Conservation (phyloP, 176 grass and related monocot species). For the Puccinellia tenuiflora region DNA sequence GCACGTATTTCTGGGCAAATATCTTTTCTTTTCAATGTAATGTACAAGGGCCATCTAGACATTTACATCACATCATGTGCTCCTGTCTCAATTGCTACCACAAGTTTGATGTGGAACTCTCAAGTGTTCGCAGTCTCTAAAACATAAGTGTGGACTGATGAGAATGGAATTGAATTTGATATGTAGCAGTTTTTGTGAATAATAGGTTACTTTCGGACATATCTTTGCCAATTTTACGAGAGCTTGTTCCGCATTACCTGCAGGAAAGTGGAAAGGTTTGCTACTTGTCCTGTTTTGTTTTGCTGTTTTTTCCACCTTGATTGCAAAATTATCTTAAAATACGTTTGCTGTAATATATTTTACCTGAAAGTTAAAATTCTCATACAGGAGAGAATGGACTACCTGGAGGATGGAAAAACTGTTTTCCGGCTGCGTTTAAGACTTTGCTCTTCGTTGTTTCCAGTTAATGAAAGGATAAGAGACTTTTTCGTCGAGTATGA, state of each 20-base stretch:
- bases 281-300: not conserved
- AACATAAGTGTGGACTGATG: not conserved
- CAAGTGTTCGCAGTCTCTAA: not conserved
- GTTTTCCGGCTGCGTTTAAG: conserved; percentile 81
- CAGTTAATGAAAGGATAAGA: conserved; percentile 92
- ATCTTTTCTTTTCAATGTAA: not conserved
- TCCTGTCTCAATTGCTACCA: not conserved
- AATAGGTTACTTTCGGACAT: conserved; percentile 85
- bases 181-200: conserved; percentile 12
- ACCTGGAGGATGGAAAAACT: conserved; percentile 92
- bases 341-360: not conserved
- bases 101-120: not conserved
- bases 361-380: conserved; percentile 21
- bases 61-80: conserved; percentile 5
- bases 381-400: conserved; percentile 82
- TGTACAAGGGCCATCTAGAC: not conserved
- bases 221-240: conserved; percentile 95
- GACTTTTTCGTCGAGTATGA: conserved; percentile 98
- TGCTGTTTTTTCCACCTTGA: not conserved
- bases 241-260: conserved; percentile 85
- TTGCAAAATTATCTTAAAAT: conserved; percentile 22
- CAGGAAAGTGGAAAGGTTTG: conserved; percentile 93
- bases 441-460: conserved; percentile 88
- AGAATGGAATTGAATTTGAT: conserved; percentile 24
- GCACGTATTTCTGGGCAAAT: not conserved